Evolutionary conservation across 1,284 basidiomycete species (phyloP).

Genomic region (Inonotus obliquus): DNA sequence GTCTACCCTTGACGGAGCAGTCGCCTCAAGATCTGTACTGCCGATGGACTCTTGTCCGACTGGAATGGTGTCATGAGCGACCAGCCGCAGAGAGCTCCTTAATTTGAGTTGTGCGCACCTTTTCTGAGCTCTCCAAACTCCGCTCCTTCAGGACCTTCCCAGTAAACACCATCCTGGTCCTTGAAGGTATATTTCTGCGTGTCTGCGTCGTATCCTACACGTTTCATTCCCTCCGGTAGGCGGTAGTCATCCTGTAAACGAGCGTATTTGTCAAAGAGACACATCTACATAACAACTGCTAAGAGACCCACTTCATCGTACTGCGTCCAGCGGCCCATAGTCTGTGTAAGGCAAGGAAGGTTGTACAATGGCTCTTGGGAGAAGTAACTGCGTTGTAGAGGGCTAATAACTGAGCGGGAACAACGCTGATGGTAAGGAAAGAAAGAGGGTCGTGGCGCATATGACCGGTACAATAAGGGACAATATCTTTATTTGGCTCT

Average conservation of each 20-base stretch:
- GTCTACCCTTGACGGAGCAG: conserved; percentile 40
- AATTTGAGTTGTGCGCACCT: conserved; percentile 26
- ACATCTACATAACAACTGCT: background rate
- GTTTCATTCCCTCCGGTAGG: conserved; percentile 38
- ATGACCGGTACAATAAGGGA: background rate
- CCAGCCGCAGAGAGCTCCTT: background rate
- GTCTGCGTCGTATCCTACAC: conserved; percentile 40
- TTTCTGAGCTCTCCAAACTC: conserved; percentile 32
- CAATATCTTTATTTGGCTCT: background rate
- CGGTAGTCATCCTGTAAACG: conserved; percentile 34
- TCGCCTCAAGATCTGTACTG: conserved; percentile 51
- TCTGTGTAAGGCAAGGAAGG: background rate
- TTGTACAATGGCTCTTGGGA: background rate
- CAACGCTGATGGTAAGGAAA: background rate
- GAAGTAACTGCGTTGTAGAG: background rate
- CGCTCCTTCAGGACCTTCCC: conserved; percentile 35
- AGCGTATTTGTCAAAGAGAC: background rate
- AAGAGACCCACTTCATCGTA: conserved; percentile 15
- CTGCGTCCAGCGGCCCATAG: conserved; percentile 19
- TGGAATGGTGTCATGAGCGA: background rate
- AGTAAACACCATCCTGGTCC: conserved; percentile 30
- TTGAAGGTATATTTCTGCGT: conserved; percentile 35
- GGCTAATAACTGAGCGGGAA: too few species aligned
- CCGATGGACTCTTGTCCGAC: conserved; percentile 25
- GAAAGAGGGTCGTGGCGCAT: background rate